Percentiles rank a stretch among this genome's conserved stretches.
Conservation (phyloP, 2,329 filamentous ascomycete species). For the Arthrinium puccinioides region DNA sequence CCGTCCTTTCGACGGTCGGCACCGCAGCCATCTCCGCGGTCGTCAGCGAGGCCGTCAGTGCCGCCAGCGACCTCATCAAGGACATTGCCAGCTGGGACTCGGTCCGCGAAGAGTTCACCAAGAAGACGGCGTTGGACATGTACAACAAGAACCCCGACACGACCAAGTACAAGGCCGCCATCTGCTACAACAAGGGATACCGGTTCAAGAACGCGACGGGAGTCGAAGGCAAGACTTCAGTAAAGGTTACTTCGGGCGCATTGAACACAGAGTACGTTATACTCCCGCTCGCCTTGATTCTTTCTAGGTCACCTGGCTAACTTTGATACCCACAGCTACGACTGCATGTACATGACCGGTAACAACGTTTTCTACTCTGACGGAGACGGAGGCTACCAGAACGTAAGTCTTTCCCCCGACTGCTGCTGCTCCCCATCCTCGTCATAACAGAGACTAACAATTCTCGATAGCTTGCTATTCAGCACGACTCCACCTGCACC, state of each 20-base stretch:
- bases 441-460: too few relatives aligned
- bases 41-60: constrained; percentile 2
- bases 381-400: constrained; percentile 10
- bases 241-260: constrained; percentile 6
- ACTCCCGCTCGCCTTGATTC: neutral
- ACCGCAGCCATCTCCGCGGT: constrained; percentile 1
- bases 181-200: constrained; percentile 14
- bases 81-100: constrained; percentile 6
- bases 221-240: constrained; percentile 5
- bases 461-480: neutral
- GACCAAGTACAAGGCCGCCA: constrained; percentile 6
- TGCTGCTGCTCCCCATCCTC: too few relatives aligned
- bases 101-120: constrained; percentile 12
- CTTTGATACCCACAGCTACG: constrained; percentile 6
- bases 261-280: constrained; percentile 8
- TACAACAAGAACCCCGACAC: constrained; percentile 10
- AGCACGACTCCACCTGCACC: constrained; percentile 2
- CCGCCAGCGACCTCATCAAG: constrained; percentile 2
- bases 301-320: neutral
- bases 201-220: constrained; percentile 4
- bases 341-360: constrained; percentile 11
- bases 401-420: constrained; percentile 3
- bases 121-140: constrained; percentile 10
- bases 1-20: constrained; percentile 3
- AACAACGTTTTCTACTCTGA: constrained; percentile 8